Evolutionary conservation across 2,329 filamentous ascomycete genomes (phyloP), one percentile per base, ranked within the genome.

Genomic region (Venturia nashicola): DNA sequence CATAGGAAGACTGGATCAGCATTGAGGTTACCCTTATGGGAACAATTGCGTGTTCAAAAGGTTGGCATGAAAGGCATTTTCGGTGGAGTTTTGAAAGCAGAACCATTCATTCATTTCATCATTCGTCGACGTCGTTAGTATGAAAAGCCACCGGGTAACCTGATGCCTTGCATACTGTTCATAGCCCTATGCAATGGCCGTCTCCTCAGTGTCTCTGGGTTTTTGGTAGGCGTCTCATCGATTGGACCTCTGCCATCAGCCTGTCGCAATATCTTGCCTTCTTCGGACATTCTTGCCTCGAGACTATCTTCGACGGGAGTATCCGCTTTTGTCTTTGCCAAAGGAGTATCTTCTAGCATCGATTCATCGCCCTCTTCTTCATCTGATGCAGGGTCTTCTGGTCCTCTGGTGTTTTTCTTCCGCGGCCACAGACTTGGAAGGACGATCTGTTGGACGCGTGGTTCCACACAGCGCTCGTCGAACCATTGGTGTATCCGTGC

Each of bases 371-470:
- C 69, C 44, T 80, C 80, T 39, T 81, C 74, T 3, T 75, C 75
- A 27, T 51, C 61, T 11, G 32, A 51, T 14, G 12, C 12, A 6
- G 55, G 5, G 51, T 54, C 87, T 73, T 87, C 86, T 0, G 87
- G 87, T 5, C 88, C 89, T 34, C 90, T 79, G 0, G 90, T 91
- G 69, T 91, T 95, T 77, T 86, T 88, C 78, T 92, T 93, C 59
- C 89, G 79, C 1, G 90, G 90, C 90, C 90, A 95, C 65, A 94
- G 72, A 68, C 85, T 91, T 0, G 90, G 90, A 9, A 95, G 79
- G 0, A 89, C 88, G 67, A 94, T 93, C 72, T 94, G 89, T 72
- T 94, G 90, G 74, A 94, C 94, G 34, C 89, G 83, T 1, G 90
- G 90, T 75, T 94, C 90, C 7, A 95, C 90, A 67, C 86, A 89